Evolutionary conservation across 768 basidiomycete genomes (phyloP).

Genomic region (Hygrocybe punicea): DNA sequence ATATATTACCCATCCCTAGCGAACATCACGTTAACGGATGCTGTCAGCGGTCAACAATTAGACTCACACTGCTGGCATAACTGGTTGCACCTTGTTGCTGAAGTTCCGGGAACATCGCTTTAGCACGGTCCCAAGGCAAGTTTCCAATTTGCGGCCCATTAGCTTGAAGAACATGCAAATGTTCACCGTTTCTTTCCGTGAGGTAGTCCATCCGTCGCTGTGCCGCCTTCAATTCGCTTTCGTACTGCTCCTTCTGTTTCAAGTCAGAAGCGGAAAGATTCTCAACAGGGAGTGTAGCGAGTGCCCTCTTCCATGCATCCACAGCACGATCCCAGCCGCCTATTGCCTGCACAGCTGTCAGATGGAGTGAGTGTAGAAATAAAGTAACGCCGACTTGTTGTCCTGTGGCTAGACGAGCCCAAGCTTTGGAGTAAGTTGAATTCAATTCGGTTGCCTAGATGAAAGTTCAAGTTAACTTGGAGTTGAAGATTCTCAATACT

Average conservation of each 20-base stretch:
- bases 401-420: conserved; percentile 39
- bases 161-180: not conserved
- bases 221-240: conserved; percentile 26
- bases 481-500: not conserved
- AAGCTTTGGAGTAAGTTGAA: conserved; percentile 42
- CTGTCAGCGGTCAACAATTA: conserved; percentile 14
- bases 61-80: conserved; percentile 13
- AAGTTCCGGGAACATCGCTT: conserved; percentile 2
- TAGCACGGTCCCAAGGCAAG: conserved; percentile 9
- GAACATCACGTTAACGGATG: not conserved
- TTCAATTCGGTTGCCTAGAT: conserved; percentile 39
- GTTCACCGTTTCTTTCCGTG: no score
- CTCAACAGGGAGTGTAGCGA: conserved; percentile 28
- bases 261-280: conserved; percentile 30
- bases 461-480: not conserved
- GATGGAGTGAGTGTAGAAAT: not conserved
- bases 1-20: conserved; percentile 34
- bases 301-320: conserved; percentile 31
- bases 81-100: not conserved
- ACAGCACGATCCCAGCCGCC: conserved; percentile 16
- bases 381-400: conserved; percentile 23
- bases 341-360: conserved; percentile 19
- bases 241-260: conserved; percentile 37
- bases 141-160: not conserved
- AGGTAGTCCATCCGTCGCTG: conserved; percentile 17